Percentiles rank a stretch among this genome's conserved stretches.
Evolutionary conservation across 495 filamentous ascomycete species (phyloP).

Genomic region (Hypoxylon trugodes): DNA sequence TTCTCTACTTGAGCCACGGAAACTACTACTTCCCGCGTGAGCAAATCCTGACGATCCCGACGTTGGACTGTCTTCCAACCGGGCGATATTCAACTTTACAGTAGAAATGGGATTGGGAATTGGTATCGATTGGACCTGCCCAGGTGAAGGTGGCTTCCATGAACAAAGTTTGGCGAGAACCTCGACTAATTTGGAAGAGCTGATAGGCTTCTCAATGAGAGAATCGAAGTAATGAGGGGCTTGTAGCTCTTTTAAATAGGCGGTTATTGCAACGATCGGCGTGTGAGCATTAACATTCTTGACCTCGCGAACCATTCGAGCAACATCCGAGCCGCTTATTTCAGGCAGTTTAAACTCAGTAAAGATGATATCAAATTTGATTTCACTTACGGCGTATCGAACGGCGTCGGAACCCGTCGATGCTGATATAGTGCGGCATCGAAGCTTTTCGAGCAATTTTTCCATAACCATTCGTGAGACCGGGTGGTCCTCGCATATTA

Average conservation of each 20-base stretch:
- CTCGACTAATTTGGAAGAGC: conserved; percentile 84
- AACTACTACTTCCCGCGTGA: conserved; percentile 72
- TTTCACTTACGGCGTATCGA: conserved; percentile 90
- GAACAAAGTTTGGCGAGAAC: conserved; percentile 85
- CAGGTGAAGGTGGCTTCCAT: conserved; percentile 81
- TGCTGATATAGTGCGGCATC: conserved; percentile 93
- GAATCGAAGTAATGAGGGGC: conserved; percentile 94
- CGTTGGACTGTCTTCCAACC: conserved; percentile 82
- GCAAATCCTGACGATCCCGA: conserved; percentile 82
- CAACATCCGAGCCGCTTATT: conserved; percentile 92
- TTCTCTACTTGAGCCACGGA: conserved; percentile 77
- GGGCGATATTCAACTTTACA: conserved; percentile 66
- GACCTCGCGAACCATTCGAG: conserved; percentile 95
- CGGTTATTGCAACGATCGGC: conserved; percentile 95
- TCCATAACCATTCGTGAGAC: conserved; percentile 98
- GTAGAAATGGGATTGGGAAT: conserved; percentile 65
- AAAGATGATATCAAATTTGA: conserved; percentile 97
- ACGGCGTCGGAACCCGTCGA: conserved; percentile 88
- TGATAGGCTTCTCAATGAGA: conserved; percentile 95
- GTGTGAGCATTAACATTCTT: conserved; percentile 94
- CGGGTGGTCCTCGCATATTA: conserved; percentile 98
- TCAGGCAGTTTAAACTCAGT: conserved; percentile 96
- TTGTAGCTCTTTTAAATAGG: conserved; percentile 94
- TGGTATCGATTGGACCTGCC: conserved; percentile 53
- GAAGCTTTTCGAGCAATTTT: conserved; percentile 90